Percentiles rank a stretch among this genome's conserved stretches.
These are phyloP conservation scores for Dactylorhiza incarnata DNA, from an alignment of 106 monocot genomes.

Conservation along the genomic window DNA sequence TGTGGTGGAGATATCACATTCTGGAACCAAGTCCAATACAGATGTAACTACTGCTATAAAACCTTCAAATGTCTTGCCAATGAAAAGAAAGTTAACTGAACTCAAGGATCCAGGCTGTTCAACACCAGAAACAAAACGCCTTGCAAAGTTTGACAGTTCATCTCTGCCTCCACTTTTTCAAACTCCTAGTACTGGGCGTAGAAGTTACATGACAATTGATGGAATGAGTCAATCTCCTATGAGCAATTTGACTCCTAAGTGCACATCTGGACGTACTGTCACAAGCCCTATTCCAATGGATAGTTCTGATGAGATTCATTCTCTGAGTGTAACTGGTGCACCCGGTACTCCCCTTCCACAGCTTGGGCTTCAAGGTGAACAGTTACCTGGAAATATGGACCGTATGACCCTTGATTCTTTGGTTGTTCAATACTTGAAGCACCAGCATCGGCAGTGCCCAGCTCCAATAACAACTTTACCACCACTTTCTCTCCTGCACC, in stretches of 20 bases:
- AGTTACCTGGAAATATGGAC: conserved; percentile 46
- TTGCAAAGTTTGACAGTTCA: conserved; percentile 23
- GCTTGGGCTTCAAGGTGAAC: conserved; percentile 21
- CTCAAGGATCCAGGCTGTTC: conserved; percentile 35
- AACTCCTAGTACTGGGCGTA: conserved; percentile 38
- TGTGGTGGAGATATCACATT: conserved; percentile 14
- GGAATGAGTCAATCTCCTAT: conserved; percentile 11
- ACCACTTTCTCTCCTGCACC: conserved; percentile 89
- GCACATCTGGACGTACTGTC: conserved; percentile 15
- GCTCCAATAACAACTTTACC: conserved; percentile 95
- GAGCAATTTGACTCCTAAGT: conserved; percentile 15
- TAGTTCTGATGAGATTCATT: conserved; percentile 35
- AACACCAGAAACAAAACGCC: conserved; percentile 43
- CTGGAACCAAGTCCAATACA: conserved; percentile 16
- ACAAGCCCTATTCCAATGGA: conserved; percentile 15
- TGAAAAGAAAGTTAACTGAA: conserved; percentile 76
- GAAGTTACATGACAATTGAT: conserved; percentile 16
- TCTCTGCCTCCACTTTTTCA: conserved; percentile 31
- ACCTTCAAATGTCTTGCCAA: conserved; percentile 66
- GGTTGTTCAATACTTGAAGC: conserved; percentile 95
- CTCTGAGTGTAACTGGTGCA: conserved; percentile 25
- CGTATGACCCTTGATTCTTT: conserved; percentile 87
- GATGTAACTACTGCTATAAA: conserved; percentile 32
- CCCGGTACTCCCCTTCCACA: conserved; percentile 19
- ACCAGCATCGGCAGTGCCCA: conserved; percentile 94